Base-by-base conservation (phyloP, 2,329 filamentous ascomycete genomes). In the Ustulina deusta region DNA sequence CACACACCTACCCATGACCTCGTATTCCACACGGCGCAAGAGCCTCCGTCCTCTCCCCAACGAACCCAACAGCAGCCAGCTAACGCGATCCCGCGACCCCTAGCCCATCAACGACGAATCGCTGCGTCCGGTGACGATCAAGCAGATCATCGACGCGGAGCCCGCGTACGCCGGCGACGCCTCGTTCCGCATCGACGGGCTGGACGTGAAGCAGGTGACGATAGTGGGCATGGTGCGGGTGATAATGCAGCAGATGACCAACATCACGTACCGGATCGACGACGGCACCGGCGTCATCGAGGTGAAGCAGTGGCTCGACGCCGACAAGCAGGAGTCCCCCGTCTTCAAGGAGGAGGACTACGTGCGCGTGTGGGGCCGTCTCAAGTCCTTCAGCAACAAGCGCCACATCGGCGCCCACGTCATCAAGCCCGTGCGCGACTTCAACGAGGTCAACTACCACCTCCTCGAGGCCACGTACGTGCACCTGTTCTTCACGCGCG, bases 281-380 rank as follows among this genome's bases (percentile, higher is more conserved):
- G 96, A 99, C 81, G 96, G 96, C 78, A 99, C 97, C 0, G 94
- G 93, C 68, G 86, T 90, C 69, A 91, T 97, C 74, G 97, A 99
- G 81, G 94, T 93, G 73, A 97, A 96, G 83, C 90, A 92, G 79
- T 97, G 92, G 91, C 85, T 92, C 65, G 91, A 95, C 80, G 81
- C 86, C 72, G 87, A 89, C 76, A 86, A 86, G 77, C 80, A 81
- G 65, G 84, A 86, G 40, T 36, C 48, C 15, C 27, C 27, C 57
- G 86, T 87, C 69, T 88, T 93, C 73, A 86, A 89, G 71, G 85
- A 91, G 72, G 91, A 95, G 76, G 87, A 90, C 61, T 95, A 97
- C 81, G 93, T 95, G 60, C 90, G 94, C 76, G 91, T 96, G 59
- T 97, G 89, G 83, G 96, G 96, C 68, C 90, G 91, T 63, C 84